Evolutionary conservation across 2,329 filamentous ascomycete genomes (phyloP).

Genomic region (Chalara sp.): DNA sequence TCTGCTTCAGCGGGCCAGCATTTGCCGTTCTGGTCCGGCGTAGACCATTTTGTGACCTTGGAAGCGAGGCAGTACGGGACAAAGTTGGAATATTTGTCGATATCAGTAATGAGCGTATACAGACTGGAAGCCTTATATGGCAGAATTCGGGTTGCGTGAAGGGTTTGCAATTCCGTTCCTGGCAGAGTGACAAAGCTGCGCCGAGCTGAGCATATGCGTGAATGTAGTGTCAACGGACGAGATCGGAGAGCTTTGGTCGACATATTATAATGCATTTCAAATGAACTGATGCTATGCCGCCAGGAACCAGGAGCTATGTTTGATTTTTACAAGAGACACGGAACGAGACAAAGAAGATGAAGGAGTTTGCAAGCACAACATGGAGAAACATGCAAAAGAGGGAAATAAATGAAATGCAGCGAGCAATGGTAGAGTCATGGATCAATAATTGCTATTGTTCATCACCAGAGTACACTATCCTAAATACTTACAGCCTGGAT

Average conservation of each 20-base stretch:
- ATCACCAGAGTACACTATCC: no score
- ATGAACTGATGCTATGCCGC: no score
- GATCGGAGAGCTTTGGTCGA: not conserved
- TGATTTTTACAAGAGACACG: no score
- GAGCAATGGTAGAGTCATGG: no score
- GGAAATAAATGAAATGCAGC: no score
- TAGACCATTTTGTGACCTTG: conserved; percentile 68
- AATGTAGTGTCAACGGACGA: conserved; percentile 6
- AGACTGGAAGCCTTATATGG: conserved; percentile 65
- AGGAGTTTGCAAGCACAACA: no score
- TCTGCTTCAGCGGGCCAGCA: conserved; percentile 68
- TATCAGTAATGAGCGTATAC: conserved; percentile 82
- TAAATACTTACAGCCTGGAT: no score
- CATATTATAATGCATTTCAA: not conserved
- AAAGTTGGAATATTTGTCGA: conserved; percentile 77
- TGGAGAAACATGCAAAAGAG: no score
- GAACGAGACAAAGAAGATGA: no score
- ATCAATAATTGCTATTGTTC: no score
- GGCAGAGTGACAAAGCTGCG: conserved; percentile 36
- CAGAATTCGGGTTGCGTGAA: conserved; percentile 69
- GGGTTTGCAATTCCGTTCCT: conserved; percentile 44
- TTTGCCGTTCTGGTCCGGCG: conserved; percentile 37
- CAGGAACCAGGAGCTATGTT: no score
- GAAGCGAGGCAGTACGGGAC: conserved; percentile 85
- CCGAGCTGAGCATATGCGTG: conserved; percentile 19